These are phyloP conservation scores for Colletotrichum abscissum DNA, from an alignment of 2,329 filamentous ascomycete species.

Conservation along the genomic window DNA sequence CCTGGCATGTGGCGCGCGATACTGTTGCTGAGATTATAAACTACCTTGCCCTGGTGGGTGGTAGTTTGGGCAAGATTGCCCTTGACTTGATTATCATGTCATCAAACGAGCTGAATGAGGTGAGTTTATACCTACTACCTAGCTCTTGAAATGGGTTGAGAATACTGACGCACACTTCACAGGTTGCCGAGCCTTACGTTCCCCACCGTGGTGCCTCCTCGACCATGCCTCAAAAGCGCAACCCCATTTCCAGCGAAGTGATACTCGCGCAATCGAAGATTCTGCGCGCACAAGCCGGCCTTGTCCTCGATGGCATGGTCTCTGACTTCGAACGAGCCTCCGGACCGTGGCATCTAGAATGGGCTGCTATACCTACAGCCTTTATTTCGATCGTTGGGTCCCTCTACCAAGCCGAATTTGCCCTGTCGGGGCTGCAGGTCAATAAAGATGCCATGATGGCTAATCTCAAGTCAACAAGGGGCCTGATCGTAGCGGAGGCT, in stretches of 20 bases:
- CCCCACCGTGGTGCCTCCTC: conserved; percentile 64
- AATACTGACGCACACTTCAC: conserved; percentile 39
- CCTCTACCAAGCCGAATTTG: conserved; percentile 65
- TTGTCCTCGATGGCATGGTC: conserved; percentile 67
- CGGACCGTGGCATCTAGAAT: conserved; percentile 70
- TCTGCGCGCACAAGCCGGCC: conserved; percentile 60
- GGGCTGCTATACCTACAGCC: conserved; percentile 64
- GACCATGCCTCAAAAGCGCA: conserved; percentile 70
- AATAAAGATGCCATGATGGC: conserved; percentile 59
- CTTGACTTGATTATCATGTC: conserved; percentile 68
- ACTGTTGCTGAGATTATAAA: conserved; percentile 64
- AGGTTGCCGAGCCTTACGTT: conserved; percentile 67
- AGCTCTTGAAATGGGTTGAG: neutral
- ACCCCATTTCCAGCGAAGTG: conserved; percentile 68
- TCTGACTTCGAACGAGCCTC: conserved; percentile 67
- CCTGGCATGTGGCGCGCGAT: conserved; percentile 68
- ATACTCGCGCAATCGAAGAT: conserved; percentile 66
- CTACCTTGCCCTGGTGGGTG: conserved; percentile 64
- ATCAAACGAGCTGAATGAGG: conserved; percentile 60
- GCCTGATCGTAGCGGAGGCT: conserved; percentile 67
- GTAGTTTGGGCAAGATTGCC: conserved; percentile 65
- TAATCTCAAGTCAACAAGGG: conserved; percentile 62
- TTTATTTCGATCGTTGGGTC: conserved; percentile 65
- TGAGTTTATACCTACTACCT: neutral
- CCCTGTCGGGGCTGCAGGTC: conserved; percentile 61